phyloP scores from a whole-genome alignment of 1,284 basidiomycete species.

The Papiliotrema laurentii region DNA sequence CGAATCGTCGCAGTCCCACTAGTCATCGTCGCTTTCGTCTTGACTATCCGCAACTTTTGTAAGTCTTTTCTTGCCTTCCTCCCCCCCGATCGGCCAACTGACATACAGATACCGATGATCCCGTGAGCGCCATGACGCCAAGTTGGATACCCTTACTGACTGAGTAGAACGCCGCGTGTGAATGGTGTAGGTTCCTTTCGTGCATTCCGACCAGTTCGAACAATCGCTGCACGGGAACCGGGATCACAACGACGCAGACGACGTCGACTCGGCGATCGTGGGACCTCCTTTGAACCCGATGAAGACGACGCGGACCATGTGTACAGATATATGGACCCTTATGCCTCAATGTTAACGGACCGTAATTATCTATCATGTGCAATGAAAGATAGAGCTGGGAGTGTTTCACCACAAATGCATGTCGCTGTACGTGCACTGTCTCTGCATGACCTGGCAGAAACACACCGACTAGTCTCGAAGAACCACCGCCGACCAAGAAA shows the following conservation, averaged over 20 bases:
- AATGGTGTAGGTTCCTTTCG: conserved; percentile 82
- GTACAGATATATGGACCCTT: too few relatives aligned
- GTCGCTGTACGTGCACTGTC: too few relatives aligned
- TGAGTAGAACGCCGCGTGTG: conserved; percentile 65
- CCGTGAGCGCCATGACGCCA: conserved; percentile 17
- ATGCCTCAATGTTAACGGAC: too few relatives aligned
- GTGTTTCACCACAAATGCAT: too few relatives aligned
- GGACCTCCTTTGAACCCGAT: conserved; percentile 2
- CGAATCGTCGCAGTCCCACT: conserved; percentile 70
- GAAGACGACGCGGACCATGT: too few relatives aligned
- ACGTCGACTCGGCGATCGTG: conserved; percentile 7
- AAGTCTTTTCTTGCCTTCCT: conserved; percentile 11
- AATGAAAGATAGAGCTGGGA: too few relatives aligned
- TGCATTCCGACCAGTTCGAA: conserved; percentile 77
- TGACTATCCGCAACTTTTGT: conserved; percentile 81
- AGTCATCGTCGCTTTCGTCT: conserved; percentile 72
- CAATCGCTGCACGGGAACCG: conserved; percentile 66
- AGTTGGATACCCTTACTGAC: conserved; percentile 7
- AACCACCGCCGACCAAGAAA: too few relatives aligned
- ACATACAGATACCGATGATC: conserved; percentile 30
- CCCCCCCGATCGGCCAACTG: background rate
- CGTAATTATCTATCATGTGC: too few relatives aligned
- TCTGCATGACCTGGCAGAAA: too few relatives aligned
- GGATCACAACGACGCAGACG: conserved; percentile 9
- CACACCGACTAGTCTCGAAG: too few relatives aligned